Conservation (phyloP, 2,329 filamentous ascomycete genomes). For the Thermoascus crustaceus region DNA sequence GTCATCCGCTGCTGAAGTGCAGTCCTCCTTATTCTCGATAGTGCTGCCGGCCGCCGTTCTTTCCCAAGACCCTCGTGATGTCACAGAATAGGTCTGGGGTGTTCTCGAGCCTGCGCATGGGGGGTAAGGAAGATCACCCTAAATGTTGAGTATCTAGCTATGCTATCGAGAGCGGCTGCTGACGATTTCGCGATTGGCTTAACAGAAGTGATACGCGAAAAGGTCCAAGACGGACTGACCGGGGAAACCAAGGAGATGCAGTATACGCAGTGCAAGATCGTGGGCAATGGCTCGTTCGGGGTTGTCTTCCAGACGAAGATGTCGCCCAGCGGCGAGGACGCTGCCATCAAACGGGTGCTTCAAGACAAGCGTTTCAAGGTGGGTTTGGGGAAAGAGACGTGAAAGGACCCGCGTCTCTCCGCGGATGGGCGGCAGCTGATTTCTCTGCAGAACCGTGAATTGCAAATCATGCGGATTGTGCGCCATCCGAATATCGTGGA, state of each 20-base stretch:
- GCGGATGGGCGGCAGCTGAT: slow-evolving; percentile 20
- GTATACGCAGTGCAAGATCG: slow-evolving; percentile 99
- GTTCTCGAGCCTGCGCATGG: slow-evolving; percentile 86
- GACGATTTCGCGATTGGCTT: slow-evolving; percentile 16
- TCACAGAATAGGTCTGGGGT: slow-evolving; percentile 86
- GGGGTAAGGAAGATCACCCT: slow-evolving; percentile 60
- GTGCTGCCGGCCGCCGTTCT: slow-evolving; percentile 15
- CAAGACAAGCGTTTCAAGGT: slow-evolving; percentile 99
- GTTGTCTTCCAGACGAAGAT: slow-evolving; percentile 99
- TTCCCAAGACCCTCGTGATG: slow-evolving; percentile 47
- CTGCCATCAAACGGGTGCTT: slow-evolving; percentile 95
- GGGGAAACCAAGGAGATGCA: slow-evolving; percentile 94
- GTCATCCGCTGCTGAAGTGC: slow-evolving; percentile 40
- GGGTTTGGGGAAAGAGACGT: slow-evolving; percentile 12
- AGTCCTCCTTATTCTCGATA: slow-evolving; percentile 37
- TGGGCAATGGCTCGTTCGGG: slow-evolving; percentile 96
- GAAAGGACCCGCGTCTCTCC: neutral
- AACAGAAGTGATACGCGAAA: slow-evolving; percentile 92
- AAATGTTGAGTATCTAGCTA: slow-evolving; percentile 12
- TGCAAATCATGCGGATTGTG: slow-evolving; percentile 99
- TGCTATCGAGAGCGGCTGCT: slow-evolving; percentile 4
- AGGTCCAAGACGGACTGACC: slow-evolving; percentile 95
- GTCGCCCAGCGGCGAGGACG: slow-evolving; percentile 94
- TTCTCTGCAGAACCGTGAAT: slow-evolving; percentile 73
- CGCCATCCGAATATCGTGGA: slow-evolving; percentile 98